Percentiles rank a stretch among this genome's conserved stretches.
These are phyloP conservation scores for Melastoma malabathricum DNA, from an alignment of 345 rosid genomes.

Conservation along the genomic window DNA sequence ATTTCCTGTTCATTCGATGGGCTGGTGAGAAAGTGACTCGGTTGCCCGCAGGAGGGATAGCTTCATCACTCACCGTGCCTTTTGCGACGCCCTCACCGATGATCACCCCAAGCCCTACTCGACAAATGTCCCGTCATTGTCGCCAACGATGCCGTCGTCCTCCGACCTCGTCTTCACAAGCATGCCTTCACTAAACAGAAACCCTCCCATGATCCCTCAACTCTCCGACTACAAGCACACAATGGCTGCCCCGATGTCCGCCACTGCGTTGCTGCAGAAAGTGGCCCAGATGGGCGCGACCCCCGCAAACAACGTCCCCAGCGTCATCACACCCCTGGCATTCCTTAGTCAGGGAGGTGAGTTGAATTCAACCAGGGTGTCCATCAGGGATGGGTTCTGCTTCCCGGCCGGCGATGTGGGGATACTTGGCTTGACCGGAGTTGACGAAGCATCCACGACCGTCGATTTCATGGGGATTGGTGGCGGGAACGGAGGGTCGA, in stretches of 20 bases:
- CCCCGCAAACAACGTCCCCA: slow-evolving; percentile 2
- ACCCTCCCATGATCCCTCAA: no score
- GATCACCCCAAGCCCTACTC: slow-evolving; percentile 9
- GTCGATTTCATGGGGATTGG: slow-evolving; percentile 47
- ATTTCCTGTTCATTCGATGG: no score
- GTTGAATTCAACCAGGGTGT: no score
- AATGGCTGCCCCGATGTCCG: slow-evolving; percentile 19
- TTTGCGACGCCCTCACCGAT: slow-evolving; percentile 11
- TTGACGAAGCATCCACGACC: slow-evolving; percentile 25
- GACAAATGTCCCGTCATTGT: no score
- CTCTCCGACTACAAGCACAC: not conserved
- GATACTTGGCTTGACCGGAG: slow-evolving; percentile 7
- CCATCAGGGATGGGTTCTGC: not conserved
- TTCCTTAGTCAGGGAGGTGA: no score
- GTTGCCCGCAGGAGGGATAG: not conserved
- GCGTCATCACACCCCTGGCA: no score
- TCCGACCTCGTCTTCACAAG: not conserved
- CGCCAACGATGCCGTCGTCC: no score
- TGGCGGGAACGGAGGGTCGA: slow-evolving; percentile 18
- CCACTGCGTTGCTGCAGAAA: slow-evolving; percentile 41
- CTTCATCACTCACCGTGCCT: slow-evolving; percentile 12
- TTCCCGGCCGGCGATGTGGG: not conserved
- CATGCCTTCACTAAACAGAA: no score
- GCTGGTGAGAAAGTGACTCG: not conserved
- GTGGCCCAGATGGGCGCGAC: slow-evolving; percentile 49